phyloP scores from a whole-genome alignment of 2,329 filamentous ascomycete species.

The Botrytis deweyae region DNA sequence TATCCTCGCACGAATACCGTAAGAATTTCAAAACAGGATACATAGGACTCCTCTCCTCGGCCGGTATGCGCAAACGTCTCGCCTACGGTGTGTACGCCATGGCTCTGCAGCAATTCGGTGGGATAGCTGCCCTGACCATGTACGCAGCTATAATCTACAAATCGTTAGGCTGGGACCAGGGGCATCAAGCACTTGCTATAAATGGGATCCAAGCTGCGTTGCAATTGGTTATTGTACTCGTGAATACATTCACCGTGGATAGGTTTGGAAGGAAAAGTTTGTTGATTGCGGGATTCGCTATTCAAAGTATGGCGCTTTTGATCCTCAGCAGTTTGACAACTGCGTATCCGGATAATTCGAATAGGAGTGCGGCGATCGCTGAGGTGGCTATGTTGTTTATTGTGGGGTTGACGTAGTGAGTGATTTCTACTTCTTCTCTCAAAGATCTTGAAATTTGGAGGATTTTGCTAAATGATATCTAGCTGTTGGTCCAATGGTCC shows the following conservation, averaged over 20 bases:
- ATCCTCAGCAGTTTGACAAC: conserved; percentile 43
- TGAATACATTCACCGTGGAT: conserved; percentile 71
- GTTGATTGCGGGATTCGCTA: conserved; percentile 58
- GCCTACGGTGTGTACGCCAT: conserved; percentile 65
- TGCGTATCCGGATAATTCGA: conserved; percentile 41
- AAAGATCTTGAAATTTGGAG: neutral
- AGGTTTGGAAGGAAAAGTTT: conserved; percentile 68
- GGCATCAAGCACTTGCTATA: conserved; percentile 66
- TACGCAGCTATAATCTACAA: conserved; percentile 71
- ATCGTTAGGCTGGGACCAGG: conserved; percentile 57
- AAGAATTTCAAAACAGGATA: conserved; percentile 60
- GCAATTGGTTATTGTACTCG: conserved; percentile 58
- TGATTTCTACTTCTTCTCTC: conserved; percentile 32
- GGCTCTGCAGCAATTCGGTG: conserved; percentile 69
- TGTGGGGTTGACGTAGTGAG: conserved; percentile 43
- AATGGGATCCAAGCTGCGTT: conserved; percentile 71
- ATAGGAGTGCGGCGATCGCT: conserved; percentile 42
- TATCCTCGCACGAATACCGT: conserved; percentile 68
- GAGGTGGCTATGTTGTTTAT: conserved; percentile 47
- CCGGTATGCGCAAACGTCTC: conserved; percentile 65
- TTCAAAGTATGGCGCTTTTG: conserved; percentile 42
- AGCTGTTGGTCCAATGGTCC: conserved; percentile 41
- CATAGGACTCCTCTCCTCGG: conserved; percentile 66
- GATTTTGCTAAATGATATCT: neutral
- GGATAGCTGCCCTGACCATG: conserved; percentile 69